These are phyloP conservation scores for Malbranchea cinnamomea DNA, from an alignment of 2,329 filamentous ascomycete species.

Conservation along the genomic window DNA sequence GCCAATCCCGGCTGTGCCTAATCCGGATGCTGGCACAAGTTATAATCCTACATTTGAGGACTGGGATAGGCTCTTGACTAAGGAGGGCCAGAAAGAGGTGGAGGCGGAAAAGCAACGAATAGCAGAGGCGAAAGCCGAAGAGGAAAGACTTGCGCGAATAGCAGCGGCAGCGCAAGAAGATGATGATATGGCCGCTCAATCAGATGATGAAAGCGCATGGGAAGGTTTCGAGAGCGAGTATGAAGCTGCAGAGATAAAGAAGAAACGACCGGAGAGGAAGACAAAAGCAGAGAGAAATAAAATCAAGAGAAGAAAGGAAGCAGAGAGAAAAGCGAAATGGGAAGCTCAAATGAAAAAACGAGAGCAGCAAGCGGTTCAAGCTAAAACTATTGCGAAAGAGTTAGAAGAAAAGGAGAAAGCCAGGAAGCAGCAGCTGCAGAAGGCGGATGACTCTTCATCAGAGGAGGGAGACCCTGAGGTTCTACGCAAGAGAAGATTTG, in stretches of 20 bases:
- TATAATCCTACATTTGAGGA: slow-evolving; percentile 86
- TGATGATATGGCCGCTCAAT: slow-evolving; percentile 58
- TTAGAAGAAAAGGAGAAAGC: slow-evolving; percentile 36
- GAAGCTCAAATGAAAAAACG: slow-evolving; percentile 60
- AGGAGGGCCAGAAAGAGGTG: slow-evolving; percentile 65
- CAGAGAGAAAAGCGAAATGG: slow-evolving; percentile 61
- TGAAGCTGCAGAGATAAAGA: slow-evolving; percentile 47
- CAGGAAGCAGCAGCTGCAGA: slow-evolving; percentile 18
- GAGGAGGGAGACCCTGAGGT: slow-evolving; percentile 46
- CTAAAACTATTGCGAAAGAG: slow-evolving; percentile 51
- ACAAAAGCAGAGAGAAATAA: slow-evolving; percentile 76
- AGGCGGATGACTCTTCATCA: slow-evolving; percentile 22
- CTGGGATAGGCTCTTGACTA: slow-evolving; percentile 61
- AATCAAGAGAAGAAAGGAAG: slow-evolving; percentile 75
- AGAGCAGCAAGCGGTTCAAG: slow-evolving; percentile 53
- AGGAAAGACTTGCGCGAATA: slow-evolving; percentile 51
- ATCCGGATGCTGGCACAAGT: slow-evolving; percentile 67
- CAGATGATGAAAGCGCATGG: slow-evolving; percentile 84
- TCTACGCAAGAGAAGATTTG: slow-evolving; percentile 58
- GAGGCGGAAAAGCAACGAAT: slow-evolving; percentile 64
- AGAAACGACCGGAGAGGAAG: slow-evolving; percentile 71
- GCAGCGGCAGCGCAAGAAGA: slow-evolving; percentile 61
- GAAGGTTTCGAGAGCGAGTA: slow-evolving; percentile 73
- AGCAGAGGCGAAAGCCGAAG: slow-evolving; percentile 50
- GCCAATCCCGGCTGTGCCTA: slow-evolving; percentile 58